Evolutionary conservation across 257 asterid genomes (phyloP).

Genomic region (Solanum commersonii): DNA sequence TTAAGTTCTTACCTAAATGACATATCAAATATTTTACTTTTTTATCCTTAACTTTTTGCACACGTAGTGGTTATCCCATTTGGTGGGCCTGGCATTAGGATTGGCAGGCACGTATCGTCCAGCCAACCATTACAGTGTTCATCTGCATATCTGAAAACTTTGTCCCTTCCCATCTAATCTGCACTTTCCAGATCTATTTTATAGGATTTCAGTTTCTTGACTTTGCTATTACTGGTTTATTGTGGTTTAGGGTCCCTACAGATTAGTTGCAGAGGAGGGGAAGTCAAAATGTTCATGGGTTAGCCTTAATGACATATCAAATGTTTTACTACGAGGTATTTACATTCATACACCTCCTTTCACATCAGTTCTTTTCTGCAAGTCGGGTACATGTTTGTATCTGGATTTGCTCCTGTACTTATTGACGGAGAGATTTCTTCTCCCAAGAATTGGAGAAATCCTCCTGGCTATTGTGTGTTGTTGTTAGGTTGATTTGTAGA

Average conservation of each 20-base stretch:
- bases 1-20: background rate
- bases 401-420: background rate
- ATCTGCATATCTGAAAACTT: background rate
- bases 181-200: background rate
- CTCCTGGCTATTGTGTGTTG: background rate
- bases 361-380: background rate
- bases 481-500: background rate
- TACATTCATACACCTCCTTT: background rate
- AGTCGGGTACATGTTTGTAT: background rate
- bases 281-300: slow-evolving; percentile 93
- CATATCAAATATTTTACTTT: background rate
- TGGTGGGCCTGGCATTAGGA: background rate
- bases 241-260: slow-evolving; percentile 76
- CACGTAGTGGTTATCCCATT: background rate
- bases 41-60: background rate
- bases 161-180: background rate
- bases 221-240: slow-evolving; percentile 9
- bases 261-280: slow-evolving; percentile 96
- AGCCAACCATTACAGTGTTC: background rate
- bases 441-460: background rate
- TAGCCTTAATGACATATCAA: slow-evolving; percentile 85
- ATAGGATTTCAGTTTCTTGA: background rate
- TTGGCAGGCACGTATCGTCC: background rate
- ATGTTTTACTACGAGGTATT: slow-evolving; percentile 77
- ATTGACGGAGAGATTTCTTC: background rate